Percentiles rank a stretch among this genome's conserved stretches.
These are phyloP conservation scores for Ogataea pini DNA, from an alignment of 805 yeast genomes.

Conservation along the genomic window DNA sequence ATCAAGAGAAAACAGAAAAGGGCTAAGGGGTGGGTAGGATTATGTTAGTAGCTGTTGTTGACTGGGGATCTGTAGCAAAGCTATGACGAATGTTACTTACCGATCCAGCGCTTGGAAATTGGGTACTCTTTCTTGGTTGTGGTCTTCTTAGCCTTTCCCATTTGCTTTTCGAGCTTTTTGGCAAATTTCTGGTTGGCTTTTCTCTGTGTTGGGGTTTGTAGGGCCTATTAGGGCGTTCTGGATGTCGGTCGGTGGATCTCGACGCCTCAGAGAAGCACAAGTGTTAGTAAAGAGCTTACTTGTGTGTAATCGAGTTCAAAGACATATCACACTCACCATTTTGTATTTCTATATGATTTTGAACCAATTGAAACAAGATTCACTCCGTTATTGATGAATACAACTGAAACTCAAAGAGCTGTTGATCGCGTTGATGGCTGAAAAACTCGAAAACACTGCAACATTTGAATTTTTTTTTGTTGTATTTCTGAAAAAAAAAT, in stretches of 20 bases:
- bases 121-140: slow-evolving; percentile 46
- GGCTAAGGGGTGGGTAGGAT: slow-evolving; percentile 13
- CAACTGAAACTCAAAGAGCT: too few species aligned
- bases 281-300: background rate
- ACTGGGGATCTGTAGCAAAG: background rate
- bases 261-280: background rate
- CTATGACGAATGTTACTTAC: slow-evolving; percentile 38
- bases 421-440: background rate
- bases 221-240: slow-evolving; percentile 42
- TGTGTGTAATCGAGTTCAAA: background rate
- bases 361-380: too few species aligned
- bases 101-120: slow-evolving; percentile 65
- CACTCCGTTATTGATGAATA: too few species aligned
- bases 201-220: slow-evolving; percentile 86
- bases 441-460: background rate
- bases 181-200: slow-evolving; percentile 84
- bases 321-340: background rate
- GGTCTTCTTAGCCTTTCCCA: slow-evolving; percentile 65
- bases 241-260: background rate
- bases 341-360: too few species aligned
- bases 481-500: too few species aligned
- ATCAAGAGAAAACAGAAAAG: slow-evolving; percentile 61
- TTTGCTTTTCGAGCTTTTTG: slow-evolving; percentile 66
- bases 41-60: slow-evolving; percentile 9
- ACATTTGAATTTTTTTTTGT: too few species aligned